These are phyloP conservation scores for Entophlyctis luteolus DNA, from an alignment of 192 early-diverging fungal species.

Conservation along the genomic window DNA sequence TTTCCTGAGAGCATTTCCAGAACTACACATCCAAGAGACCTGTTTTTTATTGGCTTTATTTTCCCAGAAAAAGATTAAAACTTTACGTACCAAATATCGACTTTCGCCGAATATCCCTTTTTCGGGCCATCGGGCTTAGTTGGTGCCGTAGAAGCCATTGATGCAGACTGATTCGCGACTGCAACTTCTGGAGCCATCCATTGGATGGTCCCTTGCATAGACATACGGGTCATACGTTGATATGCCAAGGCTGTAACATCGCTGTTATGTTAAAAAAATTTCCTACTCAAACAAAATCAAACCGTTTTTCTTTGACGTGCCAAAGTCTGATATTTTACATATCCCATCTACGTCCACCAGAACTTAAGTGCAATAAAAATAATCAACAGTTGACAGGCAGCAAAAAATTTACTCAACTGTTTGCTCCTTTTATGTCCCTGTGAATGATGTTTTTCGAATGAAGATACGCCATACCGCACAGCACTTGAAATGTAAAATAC, in stretches of 20 bases:
- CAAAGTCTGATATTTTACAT: slow-evolving; percentile 96
- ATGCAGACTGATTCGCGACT: too few species aligned
- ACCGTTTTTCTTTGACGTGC: slow-evolving; percentile 80
- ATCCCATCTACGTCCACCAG: slow-evolving; percentile 85
- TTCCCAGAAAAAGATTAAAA: neutral
- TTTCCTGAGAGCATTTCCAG: slow-evolving; percentile 94
- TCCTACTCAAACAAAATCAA: slow-evolving; percentile 21
- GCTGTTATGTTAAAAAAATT: neutral
- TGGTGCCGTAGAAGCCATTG: too few species aligned
- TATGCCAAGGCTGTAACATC: slow-evolving; percentile 41
- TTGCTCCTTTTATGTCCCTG: slow-evolving; percentile 87
- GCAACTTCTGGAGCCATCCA: slow-evolving; percentile 98
- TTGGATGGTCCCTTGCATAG: slow-evolving; percentile 86
- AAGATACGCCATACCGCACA: slow-evolving; percentile 80
- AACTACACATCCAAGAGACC: slow-evolving; percentile 81
- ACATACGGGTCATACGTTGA: slow-evolving; percentile 56
- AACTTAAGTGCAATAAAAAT: slow-evolving; percentile 42
- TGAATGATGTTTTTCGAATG: slow-evolving; percentile 76
- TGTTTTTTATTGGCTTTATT: neutral
- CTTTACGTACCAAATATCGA: slow-evolving; percentile 80
- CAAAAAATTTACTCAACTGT: slow-evolving; percentile 54
- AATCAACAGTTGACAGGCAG: neutral
- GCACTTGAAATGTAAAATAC: slow-evolving; percentile 78
- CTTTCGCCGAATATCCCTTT: slow-evolving; percentile 83
- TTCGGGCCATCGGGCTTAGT: too few species aligned